A percentile compares a stretch with the other conserved stretches of the same genome.
Conservation (phyloP, 2,329 filamentous ascomycete species). For the Fusarium transvaalense region DNA sequence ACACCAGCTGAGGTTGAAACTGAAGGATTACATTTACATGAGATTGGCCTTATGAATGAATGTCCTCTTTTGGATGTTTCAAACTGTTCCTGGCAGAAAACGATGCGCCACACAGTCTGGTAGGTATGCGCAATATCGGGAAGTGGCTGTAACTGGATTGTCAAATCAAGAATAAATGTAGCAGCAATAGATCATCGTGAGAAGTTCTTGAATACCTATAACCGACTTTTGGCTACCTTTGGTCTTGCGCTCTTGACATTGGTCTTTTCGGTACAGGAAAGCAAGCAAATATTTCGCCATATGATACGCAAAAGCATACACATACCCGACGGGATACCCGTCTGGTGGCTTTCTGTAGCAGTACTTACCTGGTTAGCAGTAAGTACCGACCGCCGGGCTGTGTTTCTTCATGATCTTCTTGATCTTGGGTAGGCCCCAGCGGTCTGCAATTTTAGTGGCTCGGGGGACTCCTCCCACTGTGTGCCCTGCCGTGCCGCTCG, state of each 20-base stretch:
- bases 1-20: conserved; percentile 5
- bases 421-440: background rate
- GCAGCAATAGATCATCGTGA: background rate
- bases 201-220: background rate
- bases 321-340: background rate
- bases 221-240: background rate
- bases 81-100: background rate
- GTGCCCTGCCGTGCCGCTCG: conserved; percentile 22
- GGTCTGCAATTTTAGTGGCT: conserved; percentile 29
- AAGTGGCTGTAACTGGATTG: conserved; percentile 1
- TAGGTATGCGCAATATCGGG: background rate
- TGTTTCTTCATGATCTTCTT: conserved; percentile 4
- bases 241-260: background rate
- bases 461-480: conserved; percentile 28
- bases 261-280: background rate
- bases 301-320: background rate
- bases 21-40: background rate
- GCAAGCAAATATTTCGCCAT: background rate
- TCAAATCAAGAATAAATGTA: background rate
- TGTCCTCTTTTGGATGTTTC: conserved; percentile 1
- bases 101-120: background rate
- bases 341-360: background rate
- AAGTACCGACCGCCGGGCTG: no score
- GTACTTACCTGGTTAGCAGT: no score
- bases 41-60: background rate